Base-by-base conservation (phyloP, 2,329 filamentous ascomycete genomes). In the Lachnellula cervina region DNA sequence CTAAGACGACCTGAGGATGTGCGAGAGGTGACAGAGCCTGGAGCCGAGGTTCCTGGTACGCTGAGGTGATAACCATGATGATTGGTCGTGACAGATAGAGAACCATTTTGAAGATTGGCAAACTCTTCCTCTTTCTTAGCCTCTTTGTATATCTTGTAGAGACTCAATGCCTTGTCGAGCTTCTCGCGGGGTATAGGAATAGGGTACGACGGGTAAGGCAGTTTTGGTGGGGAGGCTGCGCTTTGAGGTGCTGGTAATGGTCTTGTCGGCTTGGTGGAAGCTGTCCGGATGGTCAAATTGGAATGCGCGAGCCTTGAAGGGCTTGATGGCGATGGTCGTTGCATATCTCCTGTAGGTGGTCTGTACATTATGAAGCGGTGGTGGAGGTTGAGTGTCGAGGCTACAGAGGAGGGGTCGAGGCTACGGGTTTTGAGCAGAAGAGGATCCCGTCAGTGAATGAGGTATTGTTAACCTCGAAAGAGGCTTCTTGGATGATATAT, bases 111-210 rank as follows among this genome's bases (percentile, higher is more conserved):
- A n/a, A 57, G 59, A 34, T 58, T 54, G 5, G 56, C 60, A 13
- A 67, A 43, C 9, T 56, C 59, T 49, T 65, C 61, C 50, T 62
- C 56, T 40, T 59, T 42, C 28, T 38, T 34, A 6, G 55, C 58
- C 5, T 25, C 14, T 8, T 51, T 37, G 28, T 64, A 65, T 21
- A 52, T 47, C 9, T 49, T 55, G 42, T 65, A 68, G 5, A 67
- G 53, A 37, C 60, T 48, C 28, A 62, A 43, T 13, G 67, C 66
- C 42, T 58, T 61, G 21, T 52, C 48, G 35, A 60, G 21, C 45
- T 67, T 68, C 4, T 64, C 51, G 5, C 21, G 32, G 6, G 61
- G 58, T 23, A 69, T 68, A 13, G 59, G 46, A 21, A 64, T 58
- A 14, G 65, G 65, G 51, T 65, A 64, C 9, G 38, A 44, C 19